Base-by-base conservation (phyloP, 768 basidiomycete genomes). In the Psilocybe tampanensis region DNA sequence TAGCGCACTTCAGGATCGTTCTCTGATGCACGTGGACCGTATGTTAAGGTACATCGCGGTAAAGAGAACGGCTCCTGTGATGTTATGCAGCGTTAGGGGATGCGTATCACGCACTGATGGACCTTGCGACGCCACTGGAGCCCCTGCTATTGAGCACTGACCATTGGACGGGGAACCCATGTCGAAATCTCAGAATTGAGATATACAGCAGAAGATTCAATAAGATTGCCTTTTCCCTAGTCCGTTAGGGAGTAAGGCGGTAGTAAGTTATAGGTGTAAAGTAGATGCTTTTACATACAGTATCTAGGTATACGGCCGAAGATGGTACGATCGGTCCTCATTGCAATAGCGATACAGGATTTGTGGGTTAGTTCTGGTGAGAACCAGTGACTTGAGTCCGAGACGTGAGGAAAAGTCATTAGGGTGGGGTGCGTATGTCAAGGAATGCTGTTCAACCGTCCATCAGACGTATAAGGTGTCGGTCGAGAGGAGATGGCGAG, bases 401-500 rank as follows among this genome's bases (percentile, higher is more conserved):
- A 59, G 24, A 33, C 50, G 56, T 42, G 47, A 44, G 44, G 52
- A 55, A 42, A 58, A 49, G 43, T 43, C 47, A 24, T 49, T 51
- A 60, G 45, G 18, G 55, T 44, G 44, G 39, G 9, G 29, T 29
- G 9, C 48, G 39, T 45, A 56, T 61, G 68, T 79, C 73, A 82
- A 64, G 81, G 71, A 59, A 80, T 67, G 48, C 75, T 66, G 61
- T 79, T 78, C 53, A 83, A 70, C 60, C 77, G 77, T 54, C 77
- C 79, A 68, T 82, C 82, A 54, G 76, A 70, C 36, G 66, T 69
- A 62, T 77, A 79, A 69, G 73, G 64, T 64, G 72, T 58, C 66
- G 70, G 63, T 64, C 69, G 68, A 70, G 76, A 39, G 68, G 68
- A 44, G 63, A 56, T 52, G 61, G 70, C 52, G 55, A 69, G 65